phyloP scores from a whole-genome alignment of 2,329 filamentous ascomycete genomes.

The Pseudogymnoascus sp. region DNA sequence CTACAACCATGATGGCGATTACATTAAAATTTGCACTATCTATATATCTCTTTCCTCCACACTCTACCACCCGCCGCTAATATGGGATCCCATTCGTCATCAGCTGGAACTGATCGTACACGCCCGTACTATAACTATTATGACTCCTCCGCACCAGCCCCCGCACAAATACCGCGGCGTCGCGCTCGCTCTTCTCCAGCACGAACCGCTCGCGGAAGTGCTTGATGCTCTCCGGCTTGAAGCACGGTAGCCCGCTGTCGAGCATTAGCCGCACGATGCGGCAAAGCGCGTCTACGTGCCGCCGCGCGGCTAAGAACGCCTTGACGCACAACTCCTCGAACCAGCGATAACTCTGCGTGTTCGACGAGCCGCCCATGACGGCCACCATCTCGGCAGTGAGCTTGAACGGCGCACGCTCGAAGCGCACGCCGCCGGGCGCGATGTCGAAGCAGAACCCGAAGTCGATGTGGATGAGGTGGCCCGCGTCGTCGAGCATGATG shows the following conservation, averaged over 20 bases:
- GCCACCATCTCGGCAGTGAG: slow-evolving; percentile 95
- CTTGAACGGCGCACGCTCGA: slow-evolving; percentile 97
- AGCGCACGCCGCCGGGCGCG: slow-evolving; percentile 90
- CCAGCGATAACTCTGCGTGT: slow-evolving; percentile 83
- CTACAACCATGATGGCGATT: background rate
- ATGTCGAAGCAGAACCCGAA: slow-evolving; percentile 99
- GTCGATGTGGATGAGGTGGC: slow-evolving; percentile 96
- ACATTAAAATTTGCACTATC: background rate
- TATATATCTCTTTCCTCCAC: background rate
- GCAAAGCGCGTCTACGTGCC: slow-evolving; percentile 78
- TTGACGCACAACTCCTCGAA: slow-evolving; percentile 97
- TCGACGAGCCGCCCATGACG: slow-evolving; percentile 88
- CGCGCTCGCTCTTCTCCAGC: slow-evolving; percentile 80
- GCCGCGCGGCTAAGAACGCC: slow-evolving; percentile 80
- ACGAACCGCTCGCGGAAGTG: slow-evolving; percentile 93
- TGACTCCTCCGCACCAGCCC: slow-evolving; percentile 86
- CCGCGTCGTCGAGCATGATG: slow-evolving; percentile 97
- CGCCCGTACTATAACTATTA: slow-evolving; percentile 81
- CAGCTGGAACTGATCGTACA: slow-evolving; percentile 97
- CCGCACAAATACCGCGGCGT: slow-evolving; percentile 91
- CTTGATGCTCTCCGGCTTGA: slow-evolving; percentile 90
- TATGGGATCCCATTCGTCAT: slow-evolving; percentile 97
- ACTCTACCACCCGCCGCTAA: background rate
- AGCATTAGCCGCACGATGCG: slow-evolving; percentile 93
- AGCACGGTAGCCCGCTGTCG: slow-evolving; percentile 91